A percentile compares a stretch with the other conserved stretches of the same genome.
phyloP scores from a whole-genome alignment of 2,329 filamentous ascomycete genomes.

The Myriosclerotinia curreyana region DNA sequence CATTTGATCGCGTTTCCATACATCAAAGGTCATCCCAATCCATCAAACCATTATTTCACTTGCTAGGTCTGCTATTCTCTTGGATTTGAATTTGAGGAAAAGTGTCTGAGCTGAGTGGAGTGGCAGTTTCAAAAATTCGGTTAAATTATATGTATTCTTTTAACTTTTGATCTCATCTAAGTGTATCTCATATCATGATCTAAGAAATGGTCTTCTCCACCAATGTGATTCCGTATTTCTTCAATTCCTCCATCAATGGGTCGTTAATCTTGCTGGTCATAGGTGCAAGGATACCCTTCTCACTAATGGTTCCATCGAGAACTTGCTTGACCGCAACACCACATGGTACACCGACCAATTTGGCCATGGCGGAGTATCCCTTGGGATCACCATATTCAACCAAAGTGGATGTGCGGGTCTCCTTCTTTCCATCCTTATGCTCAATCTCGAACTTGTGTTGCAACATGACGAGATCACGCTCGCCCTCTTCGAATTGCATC shows the following conservation, averaged over 20 bases:
- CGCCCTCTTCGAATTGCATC: conserved; percentile 80
- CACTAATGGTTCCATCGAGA: conserved; percentile 67
- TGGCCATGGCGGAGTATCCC: conserved; percentile 82
- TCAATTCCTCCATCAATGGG: conserved; percentile 73
- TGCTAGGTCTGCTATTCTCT: too few relatives aligned
- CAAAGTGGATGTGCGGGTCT: conserved; percentile 78
- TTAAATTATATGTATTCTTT: conserved; percentile 3
- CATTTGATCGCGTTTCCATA: too few relatives aligned
- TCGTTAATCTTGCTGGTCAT: conserved; percentile 69
- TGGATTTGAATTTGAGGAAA: too few relatives aligned
- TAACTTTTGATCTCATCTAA: conserved; percentile 7
- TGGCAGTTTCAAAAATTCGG: neutral
- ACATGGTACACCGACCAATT: conserved; percentile 73
- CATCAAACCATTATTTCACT: too few relatives aligned
- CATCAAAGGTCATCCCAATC: too few relatives aligned
- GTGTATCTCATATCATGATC: conserved; percentile 7
- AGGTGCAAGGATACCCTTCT: conserved; percentile 74
- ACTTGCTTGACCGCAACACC: conserved; percentile 75
- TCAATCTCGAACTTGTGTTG: conserved; percentile 85
- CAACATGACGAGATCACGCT: conserved; percentile 79
- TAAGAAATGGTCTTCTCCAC: conserved; percentile 60
- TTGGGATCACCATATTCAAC: conserved; percentile 75
- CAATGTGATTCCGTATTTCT: conserved; percentile 71
- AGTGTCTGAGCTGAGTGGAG: neutral
- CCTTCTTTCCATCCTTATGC: conserved; percentile 71